These are phyloP conservation scores for Berkeleyomyces rouxiae DNA, from an alignment of 2,329 filamentous ascomycete genomes.

Conservation along the genomic window DNA sequence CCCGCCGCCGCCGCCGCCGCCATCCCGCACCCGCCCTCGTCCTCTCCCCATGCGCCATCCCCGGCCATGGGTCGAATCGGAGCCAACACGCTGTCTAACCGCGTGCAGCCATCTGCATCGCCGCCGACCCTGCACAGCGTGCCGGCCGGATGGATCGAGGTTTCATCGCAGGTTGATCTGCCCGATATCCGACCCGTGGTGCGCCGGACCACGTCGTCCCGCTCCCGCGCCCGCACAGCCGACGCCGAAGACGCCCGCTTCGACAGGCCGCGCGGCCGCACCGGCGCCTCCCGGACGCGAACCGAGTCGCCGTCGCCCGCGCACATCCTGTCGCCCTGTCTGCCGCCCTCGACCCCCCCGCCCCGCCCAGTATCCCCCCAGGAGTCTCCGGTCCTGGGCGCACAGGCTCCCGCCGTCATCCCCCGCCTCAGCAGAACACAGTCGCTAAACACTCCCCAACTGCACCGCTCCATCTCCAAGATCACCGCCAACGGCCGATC, in stretches of 20 bases:
- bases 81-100: constrained; percentile 2
- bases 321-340: background rate
- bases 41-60: constrained; percentile 1
- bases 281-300: background rate
- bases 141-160: constrained; percentile 11
- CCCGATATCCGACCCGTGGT: constrained; percentile 9
- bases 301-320: background rate
- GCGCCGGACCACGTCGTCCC: background rate
- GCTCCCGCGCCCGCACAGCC: background rate
- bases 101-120: background rate
- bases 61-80: constrained; percentile 8
- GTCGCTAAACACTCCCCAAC: background rate
- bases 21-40: background rate
- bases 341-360: background rate
- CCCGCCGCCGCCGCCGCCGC: background rate
- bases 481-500: background rate
- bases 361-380: background rate
- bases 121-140: background rate
- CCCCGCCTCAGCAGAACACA: background rate
- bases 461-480: background rate
- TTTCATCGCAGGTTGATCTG: constrained; percentile 11
- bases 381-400: background rate
- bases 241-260: background rate
- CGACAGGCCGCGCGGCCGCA: background rate
- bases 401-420: background rate